Evolutionary conservation across 495 filamentous ascomycete genomes (phyloP), one percentile per base, ranked within the genome.

Genomic region (Cercophora sp.): DNA sequence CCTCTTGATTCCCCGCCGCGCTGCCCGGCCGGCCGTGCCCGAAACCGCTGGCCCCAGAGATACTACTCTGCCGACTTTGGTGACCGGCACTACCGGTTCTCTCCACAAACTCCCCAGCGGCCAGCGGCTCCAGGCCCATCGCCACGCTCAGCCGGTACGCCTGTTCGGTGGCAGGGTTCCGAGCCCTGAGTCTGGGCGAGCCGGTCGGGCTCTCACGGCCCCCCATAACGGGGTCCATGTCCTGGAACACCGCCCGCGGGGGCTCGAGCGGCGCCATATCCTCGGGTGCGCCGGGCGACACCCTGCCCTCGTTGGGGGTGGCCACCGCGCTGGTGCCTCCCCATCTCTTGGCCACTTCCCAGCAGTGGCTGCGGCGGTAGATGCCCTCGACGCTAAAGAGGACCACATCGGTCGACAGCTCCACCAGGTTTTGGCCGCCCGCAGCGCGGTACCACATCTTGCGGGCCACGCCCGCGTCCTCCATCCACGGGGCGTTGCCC

Each of bases 321-420:
- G 51, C 25, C 58, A 19, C 31, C 13, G 29, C 46, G 16, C 26
- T 27, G 4, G 32, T 23, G 2, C 23, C 55, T 34, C 71, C 62
- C 89, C 89, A 95, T 49, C 83, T 78, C 64, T 87, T 84, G 11
- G 88, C 91, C 36, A 85, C 79, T 44, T 84, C 68, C 93, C 93
- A 98, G 71, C 91, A 96, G 68, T 97, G 93, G 56, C 84, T 88
- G 22, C 91, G 86, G 24, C 86, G 85, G 68, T 95, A 98, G 46
- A 89, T 86, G 40, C 86, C 91, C 61, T 96, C 92, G 22, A 94
- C 83, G 15, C 89, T 85, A 58, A 95, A 88, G 58, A 96, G 84
- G 51, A 96, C 85, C 8, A 92, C 78, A 61, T 95, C 88, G 15
- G 83, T 78, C 3, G 91, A 89, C 19, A 95, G 76, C 62, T 79